A percentile compares a stretch with the other conserved stretches of the same genome.
Conservation (phyloP, 2,329 filamentous ascomycete genomes). For the Sphaceloma murrayae region DNA sequence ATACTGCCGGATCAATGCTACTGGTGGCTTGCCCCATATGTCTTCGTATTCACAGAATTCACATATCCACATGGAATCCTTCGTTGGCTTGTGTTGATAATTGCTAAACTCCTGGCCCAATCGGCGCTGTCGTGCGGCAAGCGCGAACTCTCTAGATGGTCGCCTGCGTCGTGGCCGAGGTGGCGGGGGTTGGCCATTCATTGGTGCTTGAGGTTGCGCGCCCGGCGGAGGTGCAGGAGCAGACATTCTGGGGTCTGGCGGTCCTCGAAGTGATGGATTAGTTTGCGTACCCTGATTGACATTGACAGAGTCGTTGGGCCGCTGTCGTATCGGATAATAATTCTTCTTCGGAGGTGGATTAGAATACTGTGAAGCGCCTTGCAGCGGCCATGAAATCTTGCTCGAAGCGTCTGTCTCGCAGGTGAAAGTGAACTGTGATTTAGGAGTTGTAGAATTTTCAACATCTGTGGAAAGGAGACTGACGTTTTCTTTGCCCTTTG, state of each 20-base stretch:
- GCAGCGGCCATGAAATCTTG: slow-evolving; percentile 64
- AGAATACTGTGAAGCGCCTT: slow-evolving; percentile 29
- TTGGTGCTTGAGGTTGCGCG: slow-evolving; percentile 31
- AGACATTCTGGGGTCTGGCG: slow-evolving; percentile 10
- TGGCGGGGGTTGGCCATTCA: slow-evolving; percentile 31
- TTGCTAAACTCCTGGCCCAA: slow-evolving; percentile 69
- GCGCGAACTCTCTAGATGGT: slow-evolving; percentile 59
- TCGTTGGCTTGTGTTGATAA: slow-evolving; percentile 58
- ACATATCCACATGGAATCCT: slow-evolving; percentile 84
- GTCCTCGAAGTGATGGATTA: slow-evolving; percentile 21
- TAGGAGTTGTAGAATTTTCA: slow-evolving; percentile 55
- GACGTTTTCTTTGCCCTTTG: slow-evolving; percentile 63
- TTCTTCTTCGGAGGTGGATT: slow-evolving; percentile 14
- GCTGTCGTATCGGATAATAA: slow-evolving; percentile 16
- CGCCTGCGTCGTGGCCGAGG: slow-evolving; percentile 51
- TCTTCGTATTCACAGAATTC: slow-evolving; percentile 97
- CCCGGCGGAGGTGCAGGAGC: slow-evolving; percentile 21
- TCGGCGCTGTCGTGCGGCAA: slow-evolving; percentile 68
- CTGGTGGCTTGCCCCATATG: slow-evolving; percentile 82
- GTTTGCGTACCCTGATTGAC: slow-evolving; percentile 25
- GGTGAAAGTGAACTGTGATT: slow-evolving; percentile 91
- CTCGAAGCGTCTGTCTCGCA: slow-evolving; percentile 83
- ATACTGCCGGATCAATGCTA: slow-evolving; percentile 78
- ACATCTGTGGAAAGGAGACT: slow-evolving; percentile 66
- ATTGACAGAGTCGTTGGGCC: slow-evolving; percentile 13